Percentiles rank a stretch among this genome's conserved stretches.
These are phyloP conservation scores for Mucor irregularis DNA, from an alignment of 371 early-diverging fungal genomes.

Conservation along the genomic window DNA sequence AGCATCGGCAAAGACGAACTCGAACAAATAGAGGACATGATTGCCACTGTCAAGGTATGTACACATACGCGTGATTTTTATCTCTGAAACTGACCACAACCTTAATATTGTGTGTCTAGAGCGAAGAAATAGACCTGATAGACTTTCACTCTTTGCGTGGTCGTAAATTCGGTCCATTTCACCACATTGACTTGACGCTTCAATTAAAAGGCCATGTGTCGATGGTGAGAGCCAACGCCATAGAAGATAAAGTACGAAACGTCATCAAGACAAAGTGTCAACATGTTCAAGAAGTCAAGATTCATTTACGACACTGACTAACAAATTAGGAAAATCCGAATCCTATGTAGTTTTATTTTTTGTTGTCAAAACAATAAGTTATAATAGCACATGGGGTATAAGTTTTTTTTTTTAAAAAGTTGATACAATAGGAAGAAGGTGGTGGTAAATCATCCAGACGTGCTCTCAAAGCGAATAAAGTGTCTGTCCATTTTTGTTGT, in stretches of 20 bases:
- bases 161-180: slow-evolving; percentile 44
- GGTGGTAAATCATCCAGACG: slow-evolving; percentile 21
- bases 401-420: background rate
- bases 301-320: slow-evolving; percentile 37
- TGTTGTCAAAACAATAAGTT: too few species aligned
- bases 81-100: too few species aligned
- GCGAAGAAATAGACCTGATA: slow-evolving; percentile 26
- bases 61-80: background rate
- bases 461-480: slow-evolving; percentile 23
- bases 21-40: slow-evolving; percentile 23
- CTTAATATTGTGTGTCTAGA: slow-evolving; percentile 1
- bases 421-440: background rate
- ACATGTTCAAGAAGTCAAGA: slow-evolving; percentile 40
- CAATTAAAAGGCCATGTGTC: slow-evolving; percentile 33
- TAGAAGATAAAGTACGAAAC: slow-evolving; percentile 34
- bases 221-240: slow-evolving; percentile 23
- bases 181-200: slow-evolving; percentile 41
- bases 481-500: slow-evolving; percentile 27
- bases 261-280: slow-evolving; percentile 30
- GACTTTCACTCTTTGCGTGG: slow-evolving; percentile 43
- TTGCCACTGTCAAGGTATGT: slow-evolving; percentile 32
- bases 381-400: too few species aligned
- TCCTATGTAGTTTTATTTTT: background rate
- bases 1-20: slow-evolving; percentile 28
- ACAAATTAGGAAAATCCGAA: slow-evolving; percentile 21